phyloP scores from a whole-genome alignment of 441 rosid genomes.

The Erodium trifolium region DNA sequence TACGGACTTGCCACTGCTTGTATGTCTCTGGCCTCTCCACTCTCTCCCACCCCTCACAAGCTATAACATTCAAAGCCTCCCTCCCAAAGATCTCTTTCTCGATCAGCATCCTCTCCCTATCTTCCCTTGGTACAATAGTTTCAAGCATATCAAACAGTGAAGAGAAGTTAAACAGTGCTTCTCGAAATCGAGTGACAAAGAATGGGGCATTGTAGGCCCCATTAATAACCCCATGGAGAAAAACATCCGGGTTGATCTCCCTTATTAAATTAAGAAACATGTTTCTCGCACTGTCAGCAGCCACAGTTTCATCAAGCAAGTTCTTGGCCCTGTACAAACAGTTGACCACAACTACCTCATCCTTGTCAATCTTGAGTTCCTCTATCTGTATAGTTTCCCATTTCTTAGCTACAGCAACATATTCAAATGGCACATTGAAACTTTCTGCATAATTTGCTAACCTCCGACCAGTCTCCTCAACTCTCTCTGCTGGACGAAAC shows the following conservation, averaged over 20 bases:
- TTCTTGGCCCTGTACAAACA: conserved; percentile 64
- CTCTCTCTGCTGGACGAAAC: conserved; percentile 53
- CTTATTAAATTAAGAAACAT: conserved; percentile 52
- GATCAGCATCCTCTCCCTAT: conserved; percentile 58
- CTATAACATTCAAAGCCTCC: conserved; percentile 74
- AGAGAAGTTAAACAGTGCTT: conserved; percentile 81
- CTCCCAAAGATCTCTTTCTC: conserved; percentile 75
- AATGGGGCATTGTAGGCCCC: conserved; percentile 79
- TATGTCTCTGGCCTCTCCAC: conserved; percentile 90
- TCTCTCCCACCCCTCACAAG: conserved; percentile 89
- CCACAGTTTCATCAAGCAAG: conserved; percentile 68
- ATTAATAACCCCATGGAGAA: conserved; percentile 60
- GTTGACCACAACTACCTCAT: conserved; percentile 51
- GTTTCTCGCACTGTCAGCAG: conserved; percentile 49
- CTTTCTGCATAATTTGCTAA: conserved; percentile 50
- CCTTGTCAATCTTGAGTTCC: conserved; percentile 49
- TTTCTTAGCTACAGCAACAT: conserved; percentile 55
- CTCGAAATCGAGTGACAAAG: conserved; percentile 72
- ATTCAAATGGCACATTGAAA: conserved; percentile 51
- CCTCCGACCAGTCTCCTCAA: conserved; percentile 63
- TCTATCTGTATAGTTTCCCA: conserved; percentile 50
- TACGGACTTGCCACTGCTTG: conserved; percentile 84
- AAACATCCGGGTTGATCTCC: conserved; percentile 59
- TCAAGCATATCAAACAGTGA: conserved; percentile 88
- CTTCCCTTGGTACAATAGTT: conserved; percentile 59